A percentile compares a stretch with the other conserved stretches of the same genome.
phyloP scores from a whole-genome alignment of 371 early-diverging fungal species.

The Mucor sp. region DNA sequence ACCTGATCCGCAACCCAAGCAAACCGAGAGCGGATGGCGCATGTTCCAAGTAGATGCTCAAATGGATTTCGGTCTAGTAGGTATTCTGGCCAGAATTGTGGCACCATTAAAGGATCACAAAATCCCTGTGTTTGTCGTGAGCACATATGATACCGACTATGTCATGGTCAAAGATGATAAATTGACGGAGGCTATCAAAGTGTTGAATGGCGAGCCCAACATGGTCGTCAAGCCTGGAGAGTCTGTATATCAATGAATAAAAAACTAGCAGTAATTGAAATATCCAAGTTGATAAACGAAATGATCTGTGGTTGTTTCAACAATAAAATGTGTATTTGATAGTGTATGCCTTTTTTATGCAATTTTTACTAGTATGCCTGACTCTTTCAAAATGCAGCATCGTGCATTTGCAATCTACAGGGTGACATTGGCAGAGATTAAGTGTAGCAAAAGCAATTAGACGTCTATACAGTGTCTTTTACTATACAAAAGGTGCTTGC shows the following conservation, averaged over 20 bases:
- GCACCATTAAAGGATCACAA: slow-evolving; percentile 57
- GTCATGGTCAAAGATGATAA: slow-evolving; percentile 68
- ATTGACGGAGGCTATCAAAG: slow-evolving; percentile 14
- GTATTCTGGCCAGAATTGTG: slow-evolving; percentile 67
- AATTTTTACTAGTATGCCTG: no score
- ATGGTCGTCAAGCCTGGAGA: slow-evolving; percentile 21
- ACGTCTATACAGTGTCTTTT: no score
- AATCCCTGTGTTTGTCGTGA: slow-evolving; percentile 73
- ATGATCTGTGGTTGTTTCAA: no score
- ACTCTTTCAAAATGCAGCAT: no score
- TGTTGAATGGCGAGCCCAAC: slow-evolving; percentile 3
- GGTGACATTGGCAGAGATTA: no score
- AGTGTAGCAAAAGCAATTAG: no score
- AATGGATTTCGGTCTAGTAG: slow-evolving; percentile 77
- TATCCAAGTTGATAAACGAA: no score
- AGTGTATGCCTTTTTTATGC: no score
- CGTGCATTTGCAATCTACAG: no score
- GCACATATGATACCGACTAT: slow-evolving; percentile 83
- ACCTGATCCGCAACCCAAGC: slow-evolving; percentile 31
- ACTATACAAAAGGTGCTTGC: no score
- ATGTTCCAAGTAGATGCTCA: slow-evolving; percentile 68
- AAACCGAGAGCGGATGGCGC: slow-evolving; percentile 59
- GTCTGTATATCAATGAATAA: neutral
- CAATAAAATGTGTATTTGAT: no score
- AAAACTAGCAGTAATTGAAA: neutral